Percentiles rank a stretch among this genome's conserved stretches.
Evolutionary conservation across 495 filamentous ascomycete species (phyloP).

Genomic region (Massariosphaeria phaeospora): DNA sequence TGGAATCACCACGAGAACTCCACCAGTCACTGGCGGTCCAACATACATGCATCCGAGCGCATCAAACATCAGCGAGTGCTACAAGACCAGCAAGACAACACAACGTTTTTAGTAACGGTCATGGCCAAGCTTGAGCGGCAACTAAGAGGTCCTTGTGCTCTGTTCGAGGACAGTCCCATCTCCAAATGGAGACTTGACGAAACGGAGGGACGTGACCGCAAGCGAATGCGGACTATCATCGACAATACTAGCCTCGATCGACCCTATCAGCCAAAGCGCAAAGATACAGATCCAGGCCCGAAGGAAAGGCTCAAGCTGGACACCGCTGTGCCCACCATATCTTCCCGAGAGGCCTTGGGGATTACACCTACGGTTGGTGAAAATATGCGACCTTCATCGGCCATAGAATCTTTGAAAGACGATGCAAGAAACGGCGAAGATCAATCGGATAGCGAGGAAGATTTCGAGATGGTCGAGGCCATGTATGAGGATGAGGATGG

Average conservation of each 20-base stretch:
- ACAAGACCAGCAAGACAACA: slow-evolving; percentile 90
- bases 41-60: slow-evolving; percentile 87
- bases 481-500: slow-evolving; percentile 74
- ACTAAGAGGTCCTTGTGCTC: slow-evolving; percentile 67
- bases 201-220: slow-evolving; percentile 91
- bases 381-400: slow-evolving; percentile 11
- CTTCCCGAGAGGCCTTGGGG: slow-evolving; percentile 37
- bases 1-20: slow-evolving; percentile 74
- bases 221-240: slow-evolving; percentile 79
- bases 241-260: slow-evolving; percentile 62
- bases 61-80: slow-evolving; percentile 79
- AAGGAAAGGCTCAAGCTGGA: slow-evolving; percentile 42
- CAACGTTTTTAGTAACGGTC: slow-evolving; percentile 63
- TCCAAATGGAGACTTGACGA: slow-evolving; percentile 87
- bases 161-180: slow-evolving; percentile 61
- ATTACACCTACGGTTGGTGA: slow-evolving; percentile 37
- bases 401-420: slow-evolving; percentile 2
- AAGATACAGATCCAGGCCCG: slow-evolving; percentile 38
- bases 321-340: slow-evolving; percentile 36
- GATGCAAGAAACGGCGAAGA: slow-evolving; percentile 10
- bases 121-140: slow-evolving; percentile 70
- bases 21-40: slow-evolving; percentile 85
- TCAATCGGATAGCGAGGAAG: slow-evolving; percentile 50
- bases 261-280: slow-evolving; percentile 83
- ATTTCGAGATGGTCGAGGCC: slow-evolving; percentile 92